Evolutionary conservation across 805 yeast species (phyloP), one percentile per base, ranked within the genome.

Genomic region (Hermanozyma aechmeae): DNA sequence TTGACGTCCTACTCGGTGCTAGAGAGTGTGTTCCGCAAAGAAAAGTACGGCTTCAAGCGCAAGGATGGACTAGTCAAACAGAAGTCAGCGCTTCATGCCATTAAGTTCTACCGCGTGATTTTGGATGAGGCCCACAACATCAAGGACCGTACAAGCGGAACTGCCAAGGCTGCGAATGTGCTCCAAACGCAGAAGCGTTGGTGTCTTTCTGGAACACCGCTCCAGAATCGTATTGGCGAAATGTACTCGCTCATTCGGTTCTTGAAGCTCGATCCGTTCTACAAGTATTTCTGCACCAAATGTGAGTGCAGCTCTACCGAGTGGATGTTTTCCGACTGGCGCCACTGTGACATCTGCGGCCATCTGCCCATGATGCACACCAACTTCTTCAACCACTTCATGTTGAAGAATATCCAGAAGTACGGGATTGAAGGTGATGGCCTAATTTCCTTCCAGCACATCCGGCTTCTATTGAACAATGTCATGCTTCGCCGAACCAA

Each of bases 111-210:
- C 46, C 61, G 99, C 33, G 94, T 89, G 6, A 72, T 92, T 11
- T 59, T 92, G 29, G 99, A 92, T 57, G 99, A 92, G 51, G 98
- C 98, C 1, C 99, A 92, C 51, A 89, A 89, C 47, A 89, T 92
- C 61, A 92, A 92, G 50, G 97, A 92, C 52, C 69, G 97, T 34
- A 86, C 86, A 31, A 78, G 92, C 30, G 89, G 89, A 15, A 92
- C 98, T 0, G 87, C 97, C 0, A 77, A 81, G 42, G 95, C 97
- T 2, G 96, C 94, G 2, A 84, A 83, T 48, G 62, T 65, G 34
- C 56, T 92, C 32, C 58, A 67, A 18, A 74, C 94, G 7, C 61
- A 74, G 29, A 83, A 85, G 44, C 59, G 94, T 39, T 83, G 95
- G 81, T 92, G 99, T 55, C 53, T 92, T 17, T 74, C 95, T 4